Base-by-base conservation (phyloP, 2,329 filamentous ascomycete genomes). In the Corniculantispora saksenae region DNA sequence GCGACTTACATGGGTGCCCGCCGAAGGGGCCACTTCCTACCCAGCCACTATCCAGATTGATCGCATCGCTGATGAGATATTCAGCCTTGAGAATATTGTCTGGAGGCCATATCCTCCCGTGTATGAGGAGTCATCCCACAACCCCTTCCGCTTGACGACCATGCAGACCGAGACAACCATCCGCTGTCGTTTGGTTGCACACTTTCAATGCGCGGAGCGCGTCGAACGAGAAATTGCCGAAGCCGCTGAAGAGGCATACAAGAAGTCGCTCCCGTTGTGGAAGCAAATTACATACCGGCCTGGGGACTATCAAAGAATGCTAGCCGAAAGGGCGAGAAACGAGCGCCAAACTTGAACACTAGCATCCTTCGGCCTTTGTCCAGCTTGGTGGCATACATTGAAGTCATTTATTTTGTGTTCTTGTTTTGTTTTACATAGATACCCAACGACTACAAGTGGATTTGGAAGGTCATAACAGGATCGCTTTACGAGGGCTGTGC, bases 191-290 rank as follows among this genome's bases (percentile, higher is more conserved):
- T 32, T 21, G 10, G 54, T 64, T 32, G 54, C 61, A 17, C 13
- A 21, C 8, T 13, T 32, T 2, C 40, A 64, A 27, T 8, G 19
- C 17, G 4, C 3, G 21, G 69, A 71, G 65, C 69, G 69, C 64
- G 63, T 66, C 67, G 66, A 62, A 8, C 17, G n/a, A 3, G 54
- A 64, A 27, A 8, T 27, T 15, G 3, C 17, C 4, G 47, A 40
- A 15, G 32, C 35, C 4, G 47, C 21, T 5, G 43, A 53, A 35
- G 9, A 40, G 45, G 25, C 43, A 10, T 50, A 64, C 32, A 64
- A 64, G 35, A 40, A 27, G 12, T 47, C 27, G 3, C 50, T 62
- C 23, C 25, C 48, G 13, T 10, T 45, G n/a, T 54, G 56, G 38
- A 58, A 54, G 35, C 40, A 59, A 53, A 32, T 60, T 51, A 40